Conservation (phyloP, 371 early-diverging fungal genomes). For the Actinomortierella wolfii region DNA sequence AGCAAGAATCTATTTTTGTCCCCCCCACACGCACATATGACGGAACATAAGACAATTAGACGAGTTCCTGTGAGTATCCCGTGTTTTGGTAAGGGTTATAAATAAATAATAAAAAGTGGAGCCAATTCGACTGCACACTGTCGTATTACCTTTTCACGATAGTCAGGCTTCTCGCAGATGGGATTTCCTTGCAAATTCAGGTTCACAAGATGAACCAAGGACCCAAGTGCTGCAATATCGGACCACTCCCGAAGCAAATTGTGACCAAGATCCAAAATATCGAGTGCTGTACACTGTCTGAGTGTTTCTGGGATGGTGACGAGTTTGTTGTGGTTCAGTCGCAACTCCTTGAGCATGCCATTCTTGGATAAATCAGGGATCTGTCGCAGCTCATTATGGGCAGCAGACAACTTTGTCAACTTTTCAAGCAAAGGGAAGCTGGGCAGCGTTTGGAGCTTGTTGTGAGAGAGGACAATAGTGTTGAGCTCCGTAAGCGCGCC, state of each 20-base stretch:
- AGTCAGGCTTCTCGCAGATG: slow-evolving; percentile 64
- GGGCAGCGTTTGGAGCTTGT: slow-evolving; percentile 66
- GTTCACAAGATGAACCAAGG: slow-evolving; percentile 64
- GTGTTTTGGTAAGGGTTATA: background rate
- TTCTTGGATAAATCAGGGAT: slow-evolving; percentile 72
- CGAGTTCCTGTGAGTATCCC: background rate
- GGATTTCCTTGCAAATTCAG: slow-evolving; percentile 85
- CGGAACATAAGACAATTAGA: background rate
- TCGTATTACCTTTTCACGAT: slow-evolving; percentile 61
- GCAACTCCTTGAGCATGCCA: slow-evolving; percentile 68
- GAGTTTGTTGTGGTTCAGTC: slow-evolving; percentile 81
- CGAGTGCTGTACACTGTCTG: slow-evolving; percentile 57
- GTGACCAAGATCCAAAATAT: slow-evolving; percentile 78
- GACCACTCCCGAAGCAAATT: slow-evolving; percentile 68
- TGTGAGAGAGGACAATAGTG: slow-evolving; percentile 86
- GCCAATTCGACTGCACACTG: too few species aligned
- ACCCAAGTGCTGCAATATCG: slow-evolving; percentile 68
- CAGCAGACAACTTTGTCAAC: slow-evolving; percentile 76
- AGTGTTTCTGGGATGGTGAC: slow-evolving; percentile 65
- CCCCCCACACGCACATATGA: too few species aligned
- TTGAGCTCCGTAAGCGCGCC: slow-evolving; percentile 63
- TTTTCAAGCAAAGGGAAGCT: slow-evolving; percentile 57
- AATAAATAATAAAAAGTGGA: background rate
- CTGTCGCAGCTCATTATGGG: slow-evolving; percentile 71
- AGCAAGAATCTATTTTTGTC: slow-evolving; percentile 59